Conservation (phyloP, 345 rosid species). For the Cardamine occulta region DNA sequence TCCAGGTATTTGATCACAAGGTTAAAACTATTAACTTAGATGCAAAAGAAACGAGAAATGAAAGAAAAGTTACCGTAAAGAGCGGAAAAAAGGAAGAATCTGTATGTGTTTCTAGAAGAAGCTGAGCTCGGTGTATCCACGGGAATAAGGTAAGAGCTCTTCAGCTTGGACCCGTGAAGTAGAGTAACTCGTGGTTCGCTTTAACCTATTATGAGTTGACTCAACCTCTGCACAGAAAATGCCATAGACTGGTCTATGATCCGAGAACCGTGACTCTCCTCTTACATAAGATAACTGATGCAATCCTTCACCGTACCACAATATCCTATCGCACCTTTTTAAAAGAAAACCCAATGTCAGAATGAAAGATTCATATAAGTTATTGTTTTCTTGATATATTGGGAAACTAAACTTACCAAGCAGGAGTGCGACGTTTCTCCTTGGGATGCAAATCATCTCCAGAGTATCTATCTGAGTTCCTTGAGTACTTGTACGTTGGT, state of each 20-base stretch:
- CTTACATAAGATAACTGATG: slow-evolving; percentile 89
- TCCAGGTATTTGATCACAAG: background rate
- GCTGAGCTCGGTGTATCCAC: slow-evolving; percentile 95
- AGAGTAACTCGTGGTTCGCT: slow-evolving; percentile 80
- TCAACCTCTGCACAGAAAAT: slow-evolving; percentile 94
- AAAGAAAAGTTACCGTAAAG: slow-evolving; percentile 36
- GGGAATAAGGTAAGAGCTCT: slow-evolving; percentile 91
- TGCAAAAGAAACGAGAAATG: slow-evolving; percentile 11
- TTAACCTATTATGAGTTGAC: slow-evolving; percentile 71
- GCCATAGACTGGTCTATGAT: slow-evolving; percentile 97
- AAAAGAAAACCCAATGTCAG: slow-evolving; percentile 16
- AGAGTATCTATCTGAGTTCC: slow-evolving; percentile 96
- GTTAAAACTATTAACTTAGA: slow-evolving; percentile 6
- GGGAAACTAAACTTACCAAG: slow-evolving; percentile 61
- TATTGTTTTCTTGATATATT: slow-evolving; percentile 9
- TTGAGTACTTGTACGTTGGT: slow-evolving; percentile 95
- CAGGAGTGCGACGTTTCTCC: slow-evolving; percentile 98
- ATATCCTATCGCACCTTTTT: slow-evolving; percentile 90
- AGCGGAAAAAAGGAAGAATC: slow-evolving; percentile 21
- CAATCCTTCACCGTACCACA: slow-evolving; percentile 97
- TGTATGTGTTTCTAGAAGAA: slow-evolving; percentile 57
- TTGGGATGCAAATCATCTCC: slow-evolving; percentile 91
- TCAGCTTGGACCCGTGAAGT: slow-evolving; percentile 86
- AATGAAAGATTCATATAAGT: slow-evolving; percentile 10
- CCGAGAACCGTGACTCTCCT: slow-evolving; percentile 95